Evolutionary conservation across 2,329 filamentous ascomycete genomes (phyloP).

Genomic region (Cadophora sp.): DNA sequence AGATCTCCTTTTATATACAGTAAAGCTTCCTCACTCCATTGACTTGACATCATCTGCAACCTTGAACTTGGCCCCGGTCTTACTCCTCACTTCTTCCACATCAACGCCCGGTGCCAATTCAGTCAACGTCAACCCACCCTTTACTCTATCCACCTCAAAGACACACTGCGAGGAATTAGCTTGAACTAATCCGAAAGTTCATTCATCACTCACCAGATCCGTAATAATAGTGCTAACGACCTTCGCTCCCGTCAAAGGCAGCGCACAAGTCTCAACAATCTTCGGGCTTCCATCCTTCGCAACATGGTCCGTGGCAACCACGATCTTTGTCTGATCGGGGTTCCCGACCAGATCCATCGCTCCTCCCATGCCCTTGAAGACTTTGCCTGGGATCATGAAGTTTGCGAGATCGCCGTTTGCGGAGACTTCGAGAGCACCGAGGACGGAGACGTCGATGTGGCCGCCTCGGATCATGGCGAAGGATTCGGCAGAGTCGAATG

Average conservation of each 20-base stretch:
- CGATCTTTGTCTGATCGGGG: slow-evolving; percentile 74
- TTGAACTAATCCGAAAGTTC: not conserved
- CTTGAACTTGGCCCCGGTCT: slow-evolving; percentile 73
- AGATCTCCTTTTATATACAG: slow-evolving; percentile 10
- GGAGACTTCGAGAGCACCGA: slow-evolving; percentile 75
- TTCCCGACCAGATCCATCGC: slow-evolving; percentile 78
- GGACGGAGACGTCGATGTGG: slow-evolving; percentile 82
- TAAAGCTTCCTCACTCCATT: slow-evolving; percentile 46
- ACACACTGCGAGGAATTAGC: slow-evolving; percentile 59
- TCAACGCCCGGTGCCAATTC: slow-evolving; percentile 73
- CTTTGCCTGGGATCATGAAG: slow-evolving; percentile 89
- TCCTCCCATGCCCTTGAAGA: slow-evolving; percentile 87
- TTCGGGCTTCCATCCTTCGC: slow-evolving; percentile 73
- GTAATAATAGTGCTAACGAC: slow-evolving; percentile 78
- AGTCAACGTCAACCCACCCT: slow-evolving; percentile 69
- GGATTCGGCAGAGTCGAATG: slow-evolving; percentile 81
- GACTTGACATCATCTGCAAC: slow-evolving; percentile 64
- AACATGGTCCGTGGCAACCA: slow-evolving; percentile 73
- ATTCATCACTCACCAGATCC: slow-evolving; percentile 60
- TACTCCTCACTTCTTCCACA: slow-evolving; percentile 71
- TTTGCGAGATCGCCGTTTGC: slow-evolving; percentile 83
- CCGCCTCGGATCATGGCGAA: slow-evolving; percentile 89
- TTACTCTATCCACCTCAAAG: slow-evolving; percentile 69
- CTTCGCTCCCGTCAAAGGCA: slow-evolving; percentile 70
- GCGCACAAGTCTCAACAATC: slow-evolving; percentile 66